These are phyloP conservation scores for Crotalaria pallida DNA, from an alignment of 306 rosid genomes.

Conservation along the genomic window DNA sequence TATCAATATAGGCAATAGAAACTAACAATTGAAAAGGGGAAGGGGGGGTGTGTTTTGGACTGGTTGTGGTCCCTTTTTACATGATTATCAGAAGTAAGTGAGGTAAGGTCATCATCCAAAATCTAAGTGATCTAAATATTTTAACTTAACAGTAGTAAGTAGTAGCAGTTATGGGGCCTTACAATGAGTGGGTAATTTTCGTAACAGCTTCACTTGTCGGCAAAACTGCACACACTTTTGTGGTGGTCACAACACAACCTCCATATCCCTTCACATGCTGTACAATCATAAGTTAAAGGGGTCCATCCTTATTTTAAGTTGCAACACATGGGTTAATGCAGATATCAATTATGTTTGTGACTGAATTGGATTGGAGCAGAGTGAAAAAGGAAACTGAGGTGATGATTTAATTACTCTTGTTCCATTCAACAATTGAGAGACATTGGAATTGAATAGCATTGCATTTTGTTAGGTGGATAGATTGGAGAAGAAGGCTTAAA, in stretches of 20 bases:
- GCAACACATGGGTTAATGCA: constrained; percentile 26
- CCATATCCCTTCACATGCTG: constrained; percentile 8
- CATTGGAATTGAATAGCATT: constrained; percentile 19
- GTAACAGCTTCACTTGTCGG: constrained; percentile 10
- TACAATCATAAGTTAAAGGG: constrained; percentile 15
- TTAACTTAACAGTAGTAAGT: neutral
- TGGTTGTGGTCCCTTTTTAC: constrained; percentile 29
- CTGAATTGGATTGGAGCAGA: constrained; percentile 25
- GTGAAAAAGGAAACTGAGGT: constrained; percentile 8
- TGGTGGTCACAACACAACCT: constrained; percentile 1
- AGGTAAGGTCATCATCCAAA: neutral
- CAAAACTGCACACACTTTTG: constrained; percentile 1
- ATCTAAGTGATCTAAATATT: constrained; percentile 18
- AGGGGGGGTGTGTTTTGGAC: too few species aligned
- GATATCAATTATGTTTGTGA: constrained; percentile 21
- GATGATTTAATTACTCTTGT: neutral
- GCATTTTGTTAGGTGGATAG: constrained; percentile 27
- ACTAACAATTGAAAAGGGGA: constrained; percentile 29
- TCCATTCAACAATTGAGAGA: neutral
- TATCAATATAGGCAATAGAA: constrained; percentile 31
- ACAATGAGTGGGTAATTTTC: constrained; percentile 20
- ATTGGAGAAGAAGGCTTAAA: constrained; percentile 28
- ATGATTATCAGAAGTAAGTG: neutral
- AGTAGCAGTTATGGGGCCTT: neutral
- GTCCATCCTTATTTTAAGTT: constrained; percentile 19